A percentile compares a stretch with the other conserved stretches of the same genome.
Conservation (phyloP, 164 flowering plant species). For the Nelumbo lutea region DNA sequence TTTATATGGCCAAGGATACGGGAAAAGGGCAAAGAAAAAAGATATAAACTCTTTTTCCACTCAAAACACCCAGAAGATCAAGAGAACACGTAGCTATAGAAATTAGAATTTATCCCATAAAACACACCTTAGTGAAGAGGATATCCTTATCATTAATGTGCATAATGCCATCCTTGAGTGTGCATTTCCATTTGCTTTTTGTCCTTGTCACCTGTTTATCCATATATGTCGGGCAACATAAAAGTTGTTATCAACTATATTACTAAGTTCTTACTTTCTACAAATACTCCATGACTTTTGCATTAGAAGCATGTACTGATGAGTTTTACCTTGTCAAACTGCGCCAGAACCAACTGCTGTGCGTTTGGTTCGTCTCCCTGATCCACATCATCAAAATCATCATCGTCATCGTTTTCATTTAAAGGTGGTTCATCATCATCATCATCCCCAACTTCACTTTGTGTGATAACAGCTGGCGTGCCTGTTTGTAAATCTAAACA, state of each 20-base stretch:
- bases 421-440: constrained; percentile 75
- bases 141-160: constrained; percentile 80
- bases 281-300: background rate
- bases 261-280: background rate
- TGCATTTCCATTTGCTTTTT: constrained; percentile 97
- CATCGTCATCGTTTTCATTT: constrained; percentile 86
- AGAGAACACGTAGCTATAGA: background rate
- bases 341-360: constrained; percentile 83
- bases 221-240: background rate
- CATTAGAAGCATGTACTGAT: background rate
- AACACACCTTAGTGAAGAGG: constrained; percentile 83
- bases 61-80: background rate
- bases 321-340: constrained; percentile 84
- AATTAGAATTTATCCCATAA: background rate
- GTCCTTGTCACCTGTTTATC: constrained; percentile 72
- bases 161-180: constrained; percentile 94
- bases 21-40: background rate
- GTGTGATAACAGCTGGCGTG: constrained; percentile 51
- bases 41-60: background rate
- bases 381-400: constrained; percentile 79
- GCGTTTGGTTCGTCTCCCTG: constrained; percentile 83
- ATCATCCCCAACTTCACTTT: constrained; percentile 56
- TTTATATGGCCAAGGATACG: background rate
- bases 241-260: background rate
- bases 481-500: constrained; percentile 51